Base-by-base conservation (phyloP, 208 protist species). In the Crithidia mellificae region DNA sequence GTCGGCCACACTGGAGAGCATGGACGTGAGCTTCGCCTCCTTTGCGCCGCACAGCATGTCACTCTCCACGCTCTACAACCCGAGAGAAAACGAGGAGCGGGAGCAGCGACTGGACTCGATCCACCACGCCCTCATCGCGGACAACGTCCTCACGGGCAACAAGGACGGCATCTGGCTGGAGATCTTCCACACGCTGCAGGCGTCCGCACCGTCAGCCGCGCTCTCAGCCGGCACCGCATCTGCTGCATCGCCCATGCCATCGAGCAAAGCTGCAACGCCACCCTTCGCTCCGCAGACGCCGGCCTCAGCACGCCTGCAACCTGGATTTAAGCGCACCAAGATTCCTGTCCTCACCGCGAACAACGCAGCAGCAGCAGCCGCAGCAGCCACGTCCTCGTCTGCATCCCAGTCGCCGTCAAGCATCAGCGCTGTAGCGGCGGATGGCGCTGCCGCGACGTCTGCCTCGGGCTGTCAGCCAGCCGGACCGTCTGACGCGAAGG, bases 111-210 rank as follows among this genome's bases (percentile, higher is more conserved):
- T 65, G 11, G 78, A 79, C 64, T 81, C 76, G 1, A 74, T 83
- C 25, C 76, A 88, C 67, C 70, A 77, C 43, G 70, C 79, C 19
- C 63, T 67, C 49, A 59, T 88, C 19, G 47, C 71, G 0, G 73
- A 72, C 34, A 88, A 88, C 56, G 61, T 58, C 32, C 80, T 88
- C 51, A 43, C 51, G 0, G 30, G 43, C 44, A 88, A 85, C 65
- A 30, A 43, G 9, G 78, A 81, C 53, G 79, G 83, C 51, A 69
- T 85, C 11, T 70, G 64, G 44, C 25, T 85, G 0, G 79, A 88
- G 58, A 25, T 85, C n/a, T 83, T 71, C 44, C 79, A 88, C 29
- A 36, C 32, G 15, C 44, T 84, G 27, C 74, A 72, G n/a, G 61
- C 54, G 0, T n/a, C 38, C 5, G 24, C 68, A n/a, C 65, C 34